Evolutionary conservation across 306 rosid genomes (phyloP).

Genomic region (Biancaea sappan): DNA sequence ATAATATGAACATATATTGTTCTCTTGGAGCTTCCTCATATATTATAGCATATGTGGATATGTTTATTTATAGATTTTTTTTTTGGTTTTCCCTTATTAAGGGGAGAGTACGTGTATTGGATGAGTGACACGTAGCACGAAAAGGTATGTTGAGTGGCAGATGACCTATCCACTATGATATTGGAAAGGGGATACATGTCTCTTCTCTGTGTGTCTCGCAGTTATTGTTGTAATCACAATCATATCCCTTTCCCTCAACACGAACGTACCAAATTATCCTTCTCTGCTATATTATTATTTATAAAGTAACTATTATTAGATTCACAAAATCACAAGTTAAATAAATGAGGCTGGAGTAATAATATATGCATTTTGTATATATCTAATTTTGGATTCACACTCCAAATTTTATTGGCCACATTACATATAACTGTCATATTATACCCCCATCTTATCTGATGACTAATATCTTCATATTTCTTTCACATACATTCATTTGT

Average conservation of each 20-base stretch:
- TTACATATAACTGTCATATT: no score
- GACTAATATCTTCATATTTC: no score
- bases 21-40: neutral
- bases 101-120: neutral
- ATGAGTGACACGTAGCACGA: conserved; percentile 7
- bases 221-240: neutral
- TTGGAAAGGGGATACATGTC: neutral
- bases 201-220: neutral
- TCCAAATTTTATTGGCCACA: no score
- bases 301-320: no score
- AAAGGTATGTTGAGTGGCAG: neutral
- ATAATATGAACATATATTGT: neutral
- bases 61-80: neutral
- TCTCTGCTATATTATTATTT: no score
- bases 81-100: neutral
- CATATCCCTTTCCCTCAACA: no score
- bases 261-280: no score
- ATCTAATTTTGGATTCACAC: no score
- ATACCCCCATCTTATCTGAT: no score
- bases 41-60: neutral
- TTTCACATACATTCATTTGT: neutral
- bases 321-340: no score
- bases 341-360: no score
- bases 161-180: conserved; percentile 19
- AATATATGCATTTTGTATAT: no score